Evolutionary conservation across 2,329 filamentous ascomycete species (phyloP), one percentile per base, ranked within the genome.

Genomic region (Xylaria polymorpha): DNA sequence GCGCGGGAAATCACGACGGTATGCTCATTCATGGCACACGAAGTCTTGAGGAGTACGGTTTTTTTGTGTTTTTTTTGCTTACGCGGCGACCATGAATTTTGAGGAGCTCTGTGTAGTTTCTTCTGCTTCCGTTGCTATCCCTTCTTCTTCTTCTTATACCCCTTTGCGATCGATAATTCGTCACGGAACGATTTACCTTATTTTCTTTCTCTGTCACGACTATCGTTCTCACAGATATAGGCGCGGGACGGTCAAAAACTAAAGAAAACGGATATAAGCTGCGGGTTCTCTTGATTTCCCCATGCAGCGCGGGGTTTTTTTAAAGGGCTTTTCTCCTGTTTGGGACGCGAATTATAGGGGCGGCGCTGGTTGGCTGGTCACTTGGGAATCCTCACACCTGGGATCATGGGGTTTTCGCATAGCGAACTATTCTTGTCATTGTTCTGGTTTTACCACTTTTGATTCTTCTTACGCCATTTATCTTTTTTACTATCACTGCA

Each of bases 131-230:
- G 14, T 29, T 39, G n/a, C 53, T 37, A 5, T 48, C 14, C 10
- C 12, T 35, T 4, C n/a, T 15, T 44, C 41, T 44, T 61, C 29
- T 66, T 67, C 46, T 61, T 72, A 72, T 71, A 71, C 69, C 71
- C 69, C 25, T 62, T 69, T 56, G 39, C 55, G 55, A 70, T 71
- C 48, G 43, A 70, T 70, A 72, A 71, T 61, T 66, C 63, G 70
- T 50, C 43, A 66, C 62, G 68, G 53, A 58, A 64, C 70, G 51
- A 66, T 64, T 73, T 61, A 53, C 73, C 60, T 65, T 70, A 64
- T 74, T 68, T 70, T 69, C 55, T 66, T 72, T 72, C 9, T 63
- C 41, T 67, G 58, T 72, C 62, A 72, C 57, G 70, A 72, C 65
- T 64, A 67, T 71, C 53, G 66, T 66, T 59, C 50, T 67, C 51